Evolutionary conservation across 805 yeast species (phyloP).

Genomic region (Isabelozyma rhagii): DNA sequence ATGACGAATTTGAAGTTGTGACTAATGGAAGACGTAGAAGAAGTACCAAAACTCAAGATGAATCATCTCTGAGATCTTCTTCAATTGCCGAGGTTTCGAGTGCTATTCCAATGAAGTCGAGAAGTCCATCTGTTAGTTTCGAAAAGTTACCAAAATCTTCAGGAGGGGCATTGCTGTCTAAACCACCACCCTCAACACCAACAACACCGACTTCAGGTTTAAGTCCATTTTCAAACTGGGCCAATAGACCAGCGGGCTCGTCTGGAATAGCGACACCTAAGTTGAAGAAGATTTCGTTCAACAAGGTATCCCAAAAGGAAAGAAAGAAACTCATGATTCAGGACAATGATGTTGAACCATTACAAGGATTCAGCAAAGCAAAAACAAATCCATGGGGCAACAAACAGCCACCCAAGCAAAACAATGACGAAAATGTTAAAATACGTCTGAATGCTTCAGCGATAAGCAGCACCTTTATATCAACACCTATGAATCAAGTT

Average conservation of each 20-base stretch:
- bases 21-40: constrained; percentile 3
- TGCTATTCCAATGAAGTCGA: neutral
- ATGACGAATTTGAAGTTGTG: constrained; percentile 13
- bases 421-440: neutral
- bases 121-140: neutral
- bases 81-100: neutral
- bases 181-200: neutral
- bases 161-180: constrained; percentile 4
- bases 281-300: constrained; percentile 31
- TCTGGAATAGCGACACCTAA: constrained; percentile 12
- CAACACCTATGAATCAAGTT: constrained; percentile 2
- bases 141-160: neutral
- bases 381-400: constrained; percentile 1
- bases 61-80: neutral
- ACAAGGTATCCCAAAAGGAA: constrained; percentile 58
- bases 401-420: neutral
- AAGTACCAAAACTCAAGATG: neutral
- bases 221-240: constrained; percentile 28
- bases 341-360: constrained; percentile 2
- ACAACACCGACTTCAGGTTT: constrained; percentile 9
- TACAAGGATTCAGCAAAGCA: neutral
- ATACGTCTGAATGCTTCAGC: constrained; percentile 1
- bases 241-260: constrained; percentile 11
- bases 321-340: constrained; percentile 39
- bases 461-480: neutral